Percentiles rank a stretch among this genome's conserved stretches.
Evolutionary conservation across 2,329 filamentous ascomycete species (phyloP).

Genomic region (Pseudogymnoascus sp.): DNA sequence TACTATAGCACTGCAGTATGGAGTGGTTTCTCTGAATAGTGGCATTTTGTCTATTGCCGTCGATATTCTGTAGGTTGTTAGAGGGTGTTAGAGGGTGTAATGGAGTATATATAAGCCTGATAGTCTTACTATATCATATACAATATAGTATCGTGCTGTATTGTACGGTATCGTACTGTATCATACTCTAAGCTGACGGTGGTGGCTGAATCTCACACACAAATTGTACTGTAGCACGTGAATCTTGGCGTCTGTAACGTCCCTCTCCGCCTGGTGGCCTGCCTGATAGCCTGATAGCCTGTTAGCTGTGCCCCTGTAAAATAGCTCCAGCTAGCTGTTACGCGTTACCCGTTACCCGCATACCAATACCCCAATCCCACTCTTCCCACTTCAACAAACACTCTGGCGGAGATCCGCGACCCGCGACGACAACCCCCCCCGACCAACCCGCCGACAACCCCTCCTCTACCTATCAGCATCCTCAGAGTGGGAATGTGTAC

Average conservation of each 20-base stretch:
- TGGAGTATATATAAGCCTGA: background rate
- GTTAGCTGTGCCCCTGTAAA: background rate
- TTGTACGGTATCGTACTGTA: background rate
- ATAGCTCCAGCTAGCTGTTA: background rate
- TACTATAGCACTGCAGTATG: background rate
- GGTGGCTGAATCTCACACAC: too few relatives aligned
- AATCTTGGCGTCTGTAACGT: too few relatives aligned
- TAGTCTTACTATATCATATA: background rate
- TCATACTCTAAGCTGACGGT: background rate
- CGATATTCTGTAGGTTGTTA: background rate
- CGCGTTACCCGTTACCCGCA: constrained; percentile 1
- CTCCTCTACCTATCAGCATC: background rate
- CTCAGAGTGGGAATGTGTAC: background rate
- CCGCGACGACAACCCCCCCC: background rate
- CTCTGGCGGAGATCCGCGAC: background rate
- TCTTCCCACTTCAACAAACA: background rate
- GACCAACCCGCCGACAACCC: background rate
- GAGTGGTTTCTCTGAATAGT: background rate
- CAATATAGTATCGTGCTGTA: background rate
- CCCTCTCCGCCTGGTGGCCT: too few relatives aligned
- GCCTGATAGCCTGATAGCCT: background rate
- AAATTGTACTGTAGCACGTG: background rate
- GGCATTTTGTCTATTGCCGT: background rate
- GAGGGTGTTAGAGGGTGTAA: background rate
- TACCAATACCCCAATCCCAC: too few relatives aligned